Evolutionary conservation across 1,284 basidiomycete species (phyloP), one percentile per base, ranked within the genome.

Genomic region (Leccinum pachyderme): DNA sequence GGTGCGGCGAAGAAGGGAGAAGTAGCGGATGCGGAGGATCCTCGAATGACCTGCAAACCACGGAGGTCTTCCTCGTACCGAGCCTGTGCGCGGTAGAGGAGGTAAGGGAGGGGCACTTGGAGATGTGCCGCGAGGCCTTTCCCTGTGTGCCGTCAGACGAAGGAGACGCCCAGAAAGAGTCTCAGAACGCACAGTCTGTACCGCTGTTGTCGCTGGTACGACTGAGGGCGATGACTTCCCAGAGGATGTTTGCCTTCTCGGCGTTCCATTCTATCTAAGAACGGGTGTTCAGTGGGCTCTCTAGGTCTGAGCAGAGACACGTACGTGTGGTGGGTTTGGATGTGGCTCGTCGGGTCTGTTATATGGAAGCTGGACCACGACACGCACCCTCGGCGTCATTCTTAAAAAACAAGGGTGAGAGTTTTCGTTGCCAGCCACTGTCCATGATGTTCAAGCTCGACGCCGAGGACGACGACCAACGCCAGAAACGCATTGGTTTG

Each of bases 21-120:
- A 13, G 44, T 5, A 25, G 53, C n/a, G 12, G 57, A 41, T 8
- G 54, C 35, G 3, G 67, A 53, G 4, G 59, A 47, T 39, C 83
- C 83, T 49, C 79, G 79, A 39, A 89, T 82, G 59, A 84, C 84
- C 61, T 88, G 84, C 47, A 92, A 66, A 2, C 87, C 87, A 41
- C 84, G 81, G 32, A 92, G 80, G 65, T 90, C 90, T 66, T 91
- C 86, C 65, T 91, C 88, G 54, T 89, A 91, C 57, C 89, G 78
- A 4, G 82, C 83, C 66, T 90, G 86, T 9, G 88, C 87, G 25
- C 90, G 81, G 64, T 90, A 90, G 13, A 92, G 78, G 35, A 92
- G 78, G 67, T 91, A 92, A 0, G 89, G 90, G 3, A 92, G 71
- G 2, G 90, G 89, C 2, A 91, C 88, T 61, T 86, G 77, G 5